Percentiles rank a stretch among this genome's conserved stretches.
phyloP scores from a whole-genome alignment of 164 flowering plant genomes.

The Warburgia ugandensis region DNA sequence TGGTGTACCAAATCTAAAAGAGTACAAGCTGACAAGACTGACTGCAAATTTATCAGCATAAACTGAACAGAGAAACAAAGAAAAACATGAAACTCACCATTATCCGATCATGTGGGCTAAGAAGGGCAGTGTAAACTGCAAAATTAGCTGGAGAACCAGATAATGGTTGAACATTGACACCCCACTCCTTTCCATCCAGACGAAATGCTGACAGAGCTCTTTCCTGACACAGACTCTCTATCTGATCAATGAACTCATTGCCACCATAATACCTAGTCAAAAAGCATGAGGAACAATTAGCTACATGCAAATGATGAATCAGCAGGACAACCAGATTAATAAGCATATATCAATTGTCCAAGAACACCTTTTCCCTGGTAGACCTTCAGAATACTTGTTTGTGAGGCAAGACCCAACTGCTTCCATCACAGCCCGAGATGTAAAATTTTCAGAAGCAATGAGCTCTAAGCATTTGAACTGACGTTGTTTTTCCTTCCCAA shows the following conservation, averaged over 20 bases:
- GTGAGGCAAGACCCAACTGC: constrained; percentile 97
- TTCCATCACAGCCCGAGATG: constrained; percentile 95
- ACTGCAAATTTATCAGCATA: neutral
- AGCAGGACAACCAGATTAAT: too few species aligned
- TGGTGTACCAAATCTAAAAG: neutral
- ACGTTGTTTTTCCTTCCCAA: constrained; percentile 70
- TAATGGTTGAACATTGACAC: constrained; percentile 96
- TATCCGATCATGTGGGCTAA: constrained; percentile 86
- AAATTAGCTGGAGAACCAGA: constrained; percentile 98
- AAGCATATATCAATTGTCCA: too few species aligned
- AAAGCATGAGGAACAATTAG: constrained; percentile 1
- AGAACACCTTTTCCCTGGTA: constrained; percentile 95
- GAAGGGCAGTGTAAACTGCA: constrained; percentile 89
- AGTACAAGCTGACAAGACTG: neutral
- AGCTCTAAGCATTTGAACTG: constrained; percentile 81
- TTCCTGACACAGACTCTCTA: constrained; percentile 78
- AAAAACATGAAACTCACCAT: constrained; percentile 41
- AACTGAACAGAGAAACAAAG: neutral
- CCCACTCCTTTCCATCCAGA: constrained; percentile 75
- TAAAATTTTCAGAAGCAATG: constrained; percentile 95
- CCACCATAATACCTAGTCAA: constrained; percentile 83
- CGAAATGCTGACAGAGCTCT: constrained; percentile 84
- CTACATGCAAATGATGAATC: too few species aligned
- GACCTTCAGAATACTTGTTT: constrained; percentile 93
- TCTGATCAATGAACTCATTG: constrained; percentile 87